Evolutionary conservation across 495 filamentous ascomycete species (phyloP).

Genomic region (Talaromyces liani): DNA sequence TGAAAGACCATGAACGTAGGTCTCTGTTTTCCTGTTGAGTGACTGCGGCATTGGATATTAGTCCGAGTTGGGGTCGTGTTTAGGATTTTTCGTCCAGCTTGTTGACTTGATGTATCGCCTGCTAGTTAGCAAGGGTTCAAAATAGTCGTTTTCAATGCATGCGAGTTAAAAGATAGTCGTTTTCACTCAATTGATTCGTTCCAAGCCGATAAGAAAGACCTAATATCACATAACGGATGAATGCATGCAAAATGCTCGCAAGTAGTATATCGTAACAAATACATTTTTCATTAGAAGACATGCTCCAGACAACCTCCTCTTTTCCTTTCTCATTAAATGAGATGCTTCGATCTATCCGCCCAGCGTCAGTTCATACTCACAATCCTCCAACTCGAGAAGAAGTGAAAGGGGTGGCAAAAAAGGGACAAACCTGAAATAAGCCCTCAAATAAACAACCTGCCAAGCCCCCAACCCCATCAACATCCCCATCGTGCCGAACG

Average conservation of each 20-base stretch:
- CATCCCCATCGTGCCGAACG: constrained; percentile 89
- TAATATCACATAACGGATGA: background rate
- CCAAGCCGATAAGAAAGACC: background rate
- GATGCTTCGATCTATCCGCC: constrained; percentile 10
- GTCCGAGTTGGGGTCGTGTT: too few relatives aligned
- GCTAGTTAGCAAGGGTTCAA: too few relatives aligned
- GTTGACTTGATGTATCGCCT: too few relatives aligned
- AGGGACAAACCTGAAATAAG: constrained; percentile 78
- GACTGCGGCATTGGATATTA: too few relatives aligned
- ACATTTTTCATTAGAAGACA: constrained; percentile 1
- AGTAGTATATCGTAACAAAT: background rate
- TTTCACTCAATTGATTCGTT: background rate
- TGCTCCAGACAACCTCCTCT: background rate
- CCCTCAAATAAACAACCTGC: constrained; percentile 95
- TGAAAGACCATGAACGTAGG: too few relatives aligned
- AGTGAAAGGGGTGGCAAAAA: background rate
- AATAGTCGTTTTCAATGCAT: too few relatives aligned
- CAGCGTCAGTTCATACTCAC: background rate
- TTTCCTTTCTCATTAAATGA: background rate
- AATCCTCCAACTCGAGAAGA: too few relatives aligned
- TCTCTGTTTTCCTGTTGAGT: too few relatives aligned
- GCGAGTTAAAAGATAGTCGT: too few relatives aligned
- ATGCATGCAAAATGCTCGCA: background rate
- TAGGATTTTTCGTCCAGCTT: too few relatives aligned
- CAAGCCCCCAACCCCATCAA: constrained; percentile 84